phyloP scores from a whole-genome alignment of 108 stramenopile species.

The Discostella stelligeroides region DNA sequence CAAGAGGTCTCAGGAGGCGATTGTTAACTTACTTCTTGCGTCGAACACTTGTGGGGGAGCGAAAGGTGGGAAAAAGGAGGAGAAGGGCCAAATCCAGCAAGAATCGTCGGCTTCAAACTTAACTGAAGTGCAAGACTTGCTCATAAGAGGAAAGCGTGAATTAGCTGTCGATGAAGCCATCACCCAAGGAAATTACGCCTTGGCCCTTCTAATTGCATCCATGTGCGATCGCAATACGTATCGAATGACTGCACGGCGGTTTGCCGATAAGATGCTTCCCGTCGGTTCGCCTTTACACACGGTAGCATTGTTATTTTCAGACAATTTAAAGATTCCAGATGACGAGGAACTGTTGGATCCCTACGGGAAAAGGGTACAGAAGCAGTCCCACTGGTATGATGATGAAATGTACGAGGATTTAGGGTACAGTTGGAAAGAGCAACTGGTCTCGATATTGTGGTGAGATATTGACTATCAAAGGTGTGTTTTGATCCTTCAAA shows the following conservation, averaged over 20 bases:
- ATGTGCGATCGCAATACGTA: slow-evolving; percentile 72
- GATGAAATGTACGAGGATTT: slow-evolving; percentile 48
- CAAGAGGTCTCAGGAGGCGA: slow-evolving; percentile 63
- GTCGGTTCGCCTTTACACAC: slow-evolving; percentile 81
- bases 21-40: slow-evolving; percentile 67
- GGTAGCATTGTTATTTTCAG: slow-evolving; percentile 64
- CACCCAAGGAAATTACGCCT: slow-evolving; percentile 58
- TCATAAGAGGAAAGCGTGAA: slow-evolving; percentile 69
- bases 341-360: slow-evolving; percentile 28
- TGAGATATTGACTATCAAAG: not conserved
- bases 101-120: slow-evolving; percentile 18
- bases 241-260: slow-evolving; percentile 58
- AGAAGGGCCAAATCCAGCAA: slow-evolving; percentile 14
- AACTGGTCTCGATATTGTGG: slow-evolving; percentile 16
- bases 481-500: not conserved
- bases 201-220: slow-evolving; percentile 76
- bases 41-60: not conserved
- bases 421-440: slow-evolving; percentile 15
- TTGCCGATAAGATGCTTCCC: slow-evolving; percentile 54
- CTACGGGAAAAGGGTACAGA: slow-evolving; percentile 1
- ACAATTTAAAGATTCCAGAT: slow-evolving; percentile 52
- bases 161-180: slow-evolving; percentile 74
- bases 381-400: slow-evolving; percentile 48
- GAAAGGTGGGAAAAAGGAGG: slow-evolving; percentile 8
- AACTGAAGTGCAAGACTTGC: slow-evolving; percentile 52